Evolutionary conservation across 495 filamentous ascomycete species (phyloP), one percentile per base, ranked within the genome.

Genomic region (Penicillium simplicissimum): DNA sequence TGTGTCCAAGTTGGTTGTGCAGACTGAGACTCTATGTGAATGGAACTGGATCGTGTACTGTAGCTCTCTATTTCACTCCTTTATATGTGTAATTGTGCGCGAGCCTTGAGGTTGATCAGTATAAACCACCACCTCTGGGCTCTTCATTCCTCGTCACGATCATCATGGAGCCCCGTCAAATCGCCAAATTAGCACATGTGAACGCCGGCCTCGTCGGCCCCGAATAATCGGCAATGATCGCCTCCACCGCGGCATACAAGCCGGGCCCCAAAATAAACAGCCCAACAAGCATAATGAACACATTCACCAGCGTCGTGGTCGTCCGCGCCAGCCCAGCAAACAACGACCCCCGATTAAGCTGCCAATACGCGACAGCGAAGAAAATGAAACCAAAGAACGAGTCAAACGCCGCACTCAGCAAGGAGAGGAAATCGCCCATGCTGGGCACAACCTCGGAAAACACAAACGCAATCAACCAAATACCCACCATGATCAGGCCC

Each of bases 401-500:
- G 61, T 68, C 67, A 47, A 68, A 79, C 3, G 77, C 76, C 35
- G 81, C 78, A 4, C 81, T 76, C 9, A 84, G 77, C 51, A 84
- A 59, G 14, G 82, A 83, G 25, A 80, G 77, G 74, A 84, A 84
- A 52, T 72, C 69, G 10, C 72, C 72, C 73, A 75, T 75, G 55
- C 83, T 83, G 21, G 82, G 82, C 31, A 85, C 74, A 6, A 80
- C 79, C 34, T 83, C 79, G 0, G 82, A 74, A 25, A 85, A 74
- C 3, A 84, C 66, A 59, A 83, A 85, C 0, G 76, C 81, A 7
- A 77, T 59, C 1, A 69, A 60, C 66, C 80, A 83, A 66, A 82
- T 77, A 8, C 72, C 57, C 0, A 79, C 37, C 59, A 85, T 75
- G 11, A 85, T 63, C 0, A 74, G 8, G 0, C 62, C 65, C 82